A percentile compares a stretch with the other conserved stretches of the same genome.
Evolutionary conservation across 148 eudicot genomes (phyloP).

Genomic region (Hydrangea macrophylla): DNA sequence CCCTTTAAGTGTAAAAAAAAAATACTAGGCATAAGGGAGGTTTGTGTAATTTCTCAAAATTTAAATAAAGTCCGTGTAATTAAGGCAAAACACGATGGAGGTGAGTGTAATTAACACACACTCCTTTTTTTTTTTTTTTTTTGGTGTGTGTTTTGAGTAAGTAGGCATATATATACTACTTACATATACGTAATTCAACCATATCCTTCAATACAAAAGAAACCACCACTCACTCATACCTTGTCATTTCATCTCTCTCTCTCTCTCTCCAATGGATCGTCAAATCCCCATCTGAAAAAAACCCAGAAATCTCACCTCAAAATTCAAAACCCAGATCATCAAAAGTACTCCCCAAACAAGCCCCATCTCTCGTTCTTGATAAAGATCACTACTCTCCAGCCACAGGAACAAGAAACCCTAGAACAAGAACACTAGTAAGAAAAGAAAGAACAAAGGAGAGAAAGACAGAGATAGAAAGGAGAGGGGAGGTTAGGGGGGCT

Average conservation of each 20-base stretch:
- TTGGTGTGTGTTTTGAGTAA: too few relatives aligned
- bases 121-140: too few relatives aligned
- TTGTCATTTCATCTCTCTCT: slow-evolving; percentile 37
- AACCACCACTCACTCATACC: slow-evolving; percentile 58
- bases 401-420: neutral
- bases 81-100: too few relatives aligned
- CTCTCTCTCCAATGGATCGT: slow-evolving; percentile 24
- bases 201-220: slow-evolving; percentile 80
- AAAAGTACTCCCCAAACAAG: neutral
- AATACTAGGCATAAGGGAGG: too few relatives aligned
- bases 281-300: slow-evolving; percentile 19
- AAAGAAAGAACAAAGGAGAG: neutral
- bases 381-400: neutral
- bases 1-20: too few relatives aligned
- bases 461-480: neutral
- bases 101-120: too few relatives aligned
- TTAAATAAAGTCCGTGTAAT: too few relatives aligned
- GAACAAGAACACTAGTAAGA: neutral
- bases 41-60: too few relatives aligned
- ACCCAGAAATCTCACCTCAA: slow-evolving; percentile 2
- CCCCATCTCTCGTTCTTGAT: slow-evolving; percentile 3
- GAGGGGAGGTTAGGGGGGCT: neutral
- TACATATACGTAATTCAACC: too few relatives aligned
- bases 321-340: slow-evolving; percentile 6
- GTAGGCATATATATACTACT: too few relatives aligned